Conservation (phyloP, 257 asterid species). For the Nicotiana tabacum region DNA sequence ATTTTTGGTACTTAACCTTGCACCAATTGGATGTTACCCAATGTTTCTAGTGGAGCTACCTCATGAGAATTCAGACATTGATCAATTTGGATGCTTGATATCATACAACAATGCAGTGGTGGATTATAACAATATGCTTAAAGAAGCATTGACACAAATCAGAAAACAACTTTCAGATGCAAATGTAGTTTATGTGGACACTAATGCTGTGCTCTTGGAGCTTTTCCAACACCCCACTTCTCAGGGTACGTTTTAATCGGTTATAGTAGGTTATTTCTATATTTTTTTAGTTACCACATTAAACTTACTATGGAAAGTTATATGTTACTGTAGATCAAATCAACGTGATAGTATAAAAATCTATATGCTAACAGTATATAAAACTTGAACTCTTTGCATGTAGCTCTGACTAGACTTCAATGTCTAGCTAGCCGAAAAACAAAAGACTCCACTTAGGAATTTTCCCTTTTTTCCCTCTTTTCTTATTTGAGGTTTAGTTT, state of each 20-base stretch:
- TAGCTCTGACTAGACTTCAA: no score
- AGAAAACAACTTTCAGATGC: conserved; percentile 47
- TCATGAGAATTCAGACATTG: conserved; percentile 51
- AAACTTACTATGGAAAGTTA: no score
- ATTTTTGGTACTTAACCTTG: conserved; percentile 51
- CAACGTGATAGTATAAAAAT: no score
- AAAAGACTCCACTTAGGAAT: no score
- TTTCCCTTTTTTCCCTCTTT: no score
- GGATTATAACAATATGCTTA: conserved; percentile 60
- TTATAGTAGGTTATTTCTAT: no score
- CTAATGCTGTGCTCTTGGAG: conserved; percentile 53
- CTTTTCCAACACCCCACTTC: conserved; percentile 67
- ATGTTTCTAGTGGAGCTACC: conserved; percentile 38
- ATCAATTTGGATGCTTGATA: conserved; percentile 53
- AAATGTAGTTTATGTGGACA: conserved; percentile 49
- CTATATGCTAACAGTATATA: no score
- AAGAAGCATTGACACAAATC: conserved; percentile 42
- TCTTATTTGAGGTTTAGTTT: no score
- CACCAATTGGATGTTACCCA: conserved; percentile 66
- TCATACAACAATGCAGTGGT: conserved; percentile 55
- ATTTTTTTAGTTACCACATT: no score
- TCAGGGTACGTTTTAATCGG: conserved; percentile 17
- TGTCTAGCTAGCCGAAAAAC: no score
- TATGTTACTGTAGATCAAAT: no score
- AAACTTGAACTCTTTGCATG: no score